Base-by-base conservation (phyloP, 345 rosid genomes). In the Corchorus capsularis region DNA sequence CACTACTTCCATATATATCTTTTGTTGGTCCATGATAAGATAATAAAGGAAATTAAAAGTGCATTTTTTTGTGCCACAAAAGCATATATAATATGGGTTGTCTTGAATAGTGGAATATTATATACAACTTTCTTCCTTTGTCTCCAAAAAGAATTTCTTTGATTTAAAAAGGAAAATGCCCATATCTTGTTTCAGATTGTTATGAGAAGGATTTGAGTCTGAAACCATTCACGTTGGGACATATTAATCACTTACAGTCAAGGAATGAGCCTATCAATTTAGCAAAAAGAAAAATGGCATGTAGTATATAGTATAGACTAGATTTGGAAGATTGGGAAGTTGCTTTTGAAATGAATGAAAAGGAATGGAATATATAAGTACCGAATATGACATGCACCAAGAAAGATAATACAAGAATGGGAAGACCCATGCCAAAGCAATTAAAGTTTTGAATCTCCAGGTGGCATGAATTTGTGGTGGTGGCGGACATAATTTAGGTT, bases 391-490 rank as follows among this genome's bases (percentile, higher is more conserved):
- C 8, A 14, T 8, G 69, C 22, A 37, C 11, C 47, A 41, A 39
- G 39, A 3, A 27, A 27, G 27, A 27, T 27, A 27, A 27, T 27
- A 27, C 27, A 27, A 27, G 27, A 63, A 8, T 39, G 47, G 39
- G 47, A n/a, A 64, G 15, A n/a, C 50, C 49, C 32, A 41, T n/a
- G 50, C 35, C 70, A 43, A 41, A 43, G 15, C 4, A 50, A 64
- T 46, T 63, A 17, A n/a, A 64, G 69, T 22, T 41, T 65, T 50
- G 8, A 43, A 43, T 39, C 45, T 45, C n/a, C 13, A 6, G 54
- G 55, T 20, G 71, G 71, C 71, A 6, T 68, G 41, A 68, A 68
- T 27, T 68, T 47, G 57, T 68, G 72, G 72, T 1, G 53, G 37
- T 22, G 49, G 8, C 17, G 67, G 47, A 16, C 37, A 60, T 53